A percentile compares a stretch with the other conserved stretches of the same genome.
phyloP scores from a whole-genome alignment of 2,329 filamentous ascomycete species.

The Colletotrichum eremochloae region DNA sequence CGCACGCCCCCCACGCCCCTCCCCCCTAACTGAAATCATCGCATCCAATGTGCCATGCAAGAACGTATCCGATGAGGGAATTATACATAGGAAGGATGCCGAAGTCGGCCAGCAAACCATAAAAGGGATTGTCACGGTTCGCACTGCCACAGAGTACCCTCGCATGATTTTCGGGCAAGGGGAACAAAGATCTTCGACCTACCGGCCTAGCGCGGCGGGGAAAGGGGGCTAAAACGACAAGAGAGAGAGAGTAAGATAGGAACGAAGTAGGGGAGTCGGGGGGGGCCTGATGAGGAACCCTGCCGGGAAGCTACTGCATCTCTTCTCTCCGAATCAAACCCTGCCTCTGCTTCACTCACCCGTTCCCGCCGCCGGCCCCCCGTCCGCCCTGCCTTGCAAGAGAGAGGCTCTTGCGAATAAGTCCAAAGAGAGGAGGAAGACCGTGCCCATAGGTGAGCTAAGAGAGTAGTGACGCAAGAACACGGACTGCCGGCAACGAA shows the following conservation, averaged over 20 bases:
- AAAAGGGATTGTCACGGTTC: slow-evolving; percentile 1
- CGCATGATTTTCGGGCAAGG: slow-evolving; percentile 19
- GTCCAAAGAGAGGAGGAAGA: no score
- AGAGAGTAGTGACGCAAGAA: slow-evolving; percentile 12
- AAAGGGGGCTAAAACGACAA: slow-evolving; percentile 1
- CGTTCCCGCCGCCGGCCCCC: slow-evolving; percentile 24
- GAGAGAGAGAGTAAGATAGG: neutral
- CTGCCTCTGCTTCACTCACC: neutral
- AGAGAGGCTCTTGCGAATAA: slow-evolving; percentile 1
- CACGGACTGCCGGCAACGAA: slow-evolving; percentile 25
- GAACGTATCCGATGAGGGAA: slow-evolving; percentile 17
- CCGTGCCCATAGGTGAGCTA: slow-evolving; percentile 6
- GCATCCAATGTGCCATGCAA: slow-evolving; percentile 21
- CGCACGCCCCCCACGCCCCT: neutral
- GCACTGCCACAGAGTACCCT: slow-evolving; percentile 28
- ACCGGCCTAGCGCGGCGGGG: slow-evolving; percentile 35
- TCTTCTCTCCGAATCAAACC: slow-evolving; percentile 16
- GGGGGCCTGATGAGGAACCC: slow-evolving; percentile 14
- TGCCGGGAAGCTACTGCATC: slow-evolving; percentile 15
- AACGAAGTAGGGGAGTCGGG: slow-evolving; percentile 6
- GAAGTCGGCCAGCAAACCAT: neutral
- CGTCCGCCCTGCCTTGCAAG: slow-evolving; percentile 7
- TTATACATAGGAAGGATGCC: slow-evolving; percentile 1
- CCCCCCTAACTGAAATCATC: neutral
- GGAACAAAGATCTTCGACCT: slow-evolving; percentile 34